Conservation (phyloP, 352 stramenopile genomes). For the Elongisporangium undulatum region DNA sequence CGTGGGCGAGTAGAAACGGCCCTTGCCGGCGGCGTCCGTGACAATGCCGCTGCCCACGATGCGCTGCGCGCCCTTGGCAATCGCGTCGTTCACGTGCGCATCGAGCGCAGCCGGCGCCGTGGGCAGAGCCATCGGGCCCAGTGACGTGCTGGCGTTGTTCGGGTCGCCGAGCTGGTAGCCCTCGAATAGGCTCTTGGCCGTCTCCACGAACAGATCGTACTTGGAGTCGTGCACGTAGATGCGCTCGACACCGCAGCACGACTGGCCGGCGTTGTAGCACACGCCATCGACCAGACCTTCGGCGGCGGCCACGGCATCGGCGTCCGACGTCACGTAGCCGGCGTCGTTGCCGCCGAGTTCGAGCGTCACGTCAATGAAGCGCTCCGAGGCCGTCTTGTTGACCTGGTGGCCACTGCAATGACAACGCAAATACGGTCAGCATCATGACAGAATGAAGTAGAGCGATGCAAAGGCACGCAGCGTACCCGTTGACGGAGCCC, state of each 20-base stretch:
- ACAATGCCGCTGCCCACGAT: slow-evolving; percentile 41
- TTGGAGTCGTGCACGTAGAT: slow-evolving; percentile 83
- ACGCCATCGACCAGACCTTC: slow-evolving; percentile 73
- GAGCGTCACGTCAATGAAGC: slow-evolving; percentile 78
- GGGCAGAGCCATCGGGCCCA: slow-evolving; percentile 70
- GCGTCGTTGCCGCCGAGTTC: slow-evolving; percentile 85
- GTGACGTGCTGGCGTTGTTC: slow-evolving; percentile 44
- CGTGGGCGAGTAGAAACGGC: slow-evolving; percentile 77
- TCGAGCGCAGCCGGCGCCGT: slow-evolving; percentile 41
- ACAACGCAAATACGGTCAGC: slow-evolving; percentile 6
- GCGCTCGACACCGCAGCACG: slow-evolving; percentile 77
- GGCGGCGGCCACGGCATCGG: slow-evolving; percentile 56
- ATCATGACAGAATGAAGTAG: background rate
- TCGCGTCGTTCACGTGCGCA: slow-evolving; percentile 60
- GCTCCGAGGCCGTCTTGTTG: slow-evolving; percentile 40
- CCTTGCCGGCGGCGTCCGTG: slow-evolving; percentile 40
- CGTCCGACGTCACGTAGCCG: slow-evolving; percentile 68
- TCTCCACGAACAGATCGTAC: slow-evolving; percentile 76
- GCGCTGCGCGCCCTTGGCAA: slow-evolving; percentile 61
- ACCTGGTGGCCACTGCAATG: slow-evolving; percentile 57
- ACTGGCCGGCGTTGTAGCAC: slow-evolving; percentile 85
- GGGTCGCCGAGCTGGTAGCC: slow-evolving; percentile 64
- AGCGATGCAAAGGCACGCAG: background rate
- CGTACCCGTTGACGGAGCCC: slow-evolving; percentile 69
- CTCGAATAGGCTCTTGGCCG: slow-evolving; percentile 59